A percentile compares a stretch with the other conserved stretches of the same genome.
These are phyloP conservation scores for Raddia guianensis DNA, from an alignment of 176 grass and related monocot genomes.

Conservation along the genomic window DNA sequence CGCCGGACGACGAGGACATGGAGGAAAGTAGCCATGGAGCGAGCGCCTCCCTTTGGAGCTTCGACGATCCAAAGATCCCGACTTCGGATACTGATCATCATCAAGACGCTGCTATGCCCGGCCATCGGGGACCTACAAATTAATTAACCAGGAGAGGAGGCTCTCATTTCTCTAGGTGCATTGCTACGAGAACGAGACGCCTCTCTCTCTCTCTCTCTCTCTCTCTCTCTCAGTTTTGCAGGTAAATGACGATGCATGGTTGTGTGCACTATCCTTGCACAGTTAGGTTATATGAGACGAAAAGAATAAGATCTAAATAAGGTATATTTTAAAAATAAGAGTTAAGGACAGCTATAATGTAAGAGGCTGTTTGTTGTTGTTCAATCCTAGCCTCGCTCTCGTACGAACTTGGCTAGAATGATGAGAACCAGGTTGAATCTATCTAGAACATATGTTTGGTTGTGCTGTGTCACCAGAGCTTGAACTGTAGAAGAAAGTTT, in stretches of 20 bases:
- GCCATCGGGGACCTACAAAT: neutral
- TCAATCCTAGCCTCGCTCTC: too few species aligned
- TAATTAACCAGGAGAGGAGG: neutral
- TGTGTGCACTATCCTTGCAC: neutral
- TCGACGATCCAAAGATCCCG: constrained; percentile 38
- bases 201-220: neutral
- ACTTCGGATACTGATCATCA: constrained; percentile 44
- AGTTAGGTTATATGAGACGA: too few species aligned
- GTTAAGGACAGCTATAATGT: neutral
- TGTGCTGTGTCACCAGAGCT: too few species aligned
- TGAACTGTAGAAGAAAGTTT: too few species aligned
- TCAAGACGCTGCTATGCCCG: neutral
- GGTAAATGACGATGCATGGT: neutral
- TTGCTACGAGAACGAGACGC: neutral
- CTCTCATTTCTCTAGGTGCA: neutral
- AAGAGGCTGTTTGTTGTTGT: neutral
- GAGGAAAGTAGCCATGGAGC: constrained; percentile 42
- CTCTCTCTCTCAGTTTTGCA: neutral
- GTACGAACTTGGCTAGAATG: too few species aligned
- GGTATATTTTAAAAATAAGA: too few species aligned
- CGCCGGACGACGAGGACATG: constrained; percentile 42
- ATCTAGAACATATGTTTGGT: too few species aligned
- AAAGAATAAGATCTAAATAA: too few species aligned
- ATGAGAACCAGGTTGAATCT: too few species aligned
- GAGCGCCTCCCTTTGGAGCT: constrained; percentile 49